Evolutionary conservation across 495 filamentous ascomycete genomes (phyloP), one percentile per base, ranked within the genome.

Genomic region (Penicillium argentinense): DNA sequence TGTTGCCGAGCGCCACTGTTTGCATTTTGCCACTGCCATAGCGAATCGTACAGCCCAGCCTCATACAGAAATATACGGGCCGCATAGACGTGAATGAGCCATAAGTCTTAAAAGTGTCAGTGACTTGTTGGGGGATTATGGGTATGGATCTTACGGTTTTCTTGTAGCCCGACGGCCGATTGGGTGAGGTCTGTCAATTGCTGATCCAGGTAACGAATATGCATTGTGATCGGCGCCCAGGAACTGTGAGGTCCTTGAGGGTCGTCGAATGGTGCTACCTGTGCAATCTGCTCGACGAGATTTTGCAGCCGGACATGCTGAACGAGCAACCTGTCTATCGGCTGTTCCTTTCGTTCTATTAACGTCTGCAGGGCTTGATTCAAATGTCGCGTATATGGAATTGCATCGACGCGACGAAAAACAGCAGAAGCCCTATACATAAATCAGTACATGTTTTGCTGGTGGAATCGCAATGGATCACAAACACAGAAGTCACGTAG

Each of bases 401-500:
- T 36, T 36, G 33, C 33, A 36, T 36, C 33, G 8, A 36, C 33
- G 7, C 33, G 33, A 11, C 33, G 33, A 36, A 36, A 36, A 19
- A 36, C 33, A 8, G 33, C 33, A 36, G 33, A 36, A 19, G 33
- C 33, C 17, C 33, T 36, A 21, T 4, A 13, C 3, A 12, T 14
- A 13, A 33, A 33, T 33, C 17, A 33, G 30, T 14, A 18, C n/a
- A 33, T 33, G 25, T 11, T 26, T 9, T 7, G 7, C 13, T 13
- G 17, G 1, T 16, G 17, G 8, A 17, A 14, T 7, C n/a, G 4
- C 12, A 8, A 19, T n/a, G 33, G 16, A 12, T 19, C 16, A 46
- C 43, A 8, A 27, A 46, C 43, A 46, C 32, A 25, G 47, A 50
- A 6, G 47, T 44, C 11, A 50, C 39, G 28, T 44, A 50, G 23